A percentile compares a stretch with the other conserved stretches of the same genome.
Conservation (phyloP, 768 basidiomycete species). For the Phanerochaete sordida region DNA sequence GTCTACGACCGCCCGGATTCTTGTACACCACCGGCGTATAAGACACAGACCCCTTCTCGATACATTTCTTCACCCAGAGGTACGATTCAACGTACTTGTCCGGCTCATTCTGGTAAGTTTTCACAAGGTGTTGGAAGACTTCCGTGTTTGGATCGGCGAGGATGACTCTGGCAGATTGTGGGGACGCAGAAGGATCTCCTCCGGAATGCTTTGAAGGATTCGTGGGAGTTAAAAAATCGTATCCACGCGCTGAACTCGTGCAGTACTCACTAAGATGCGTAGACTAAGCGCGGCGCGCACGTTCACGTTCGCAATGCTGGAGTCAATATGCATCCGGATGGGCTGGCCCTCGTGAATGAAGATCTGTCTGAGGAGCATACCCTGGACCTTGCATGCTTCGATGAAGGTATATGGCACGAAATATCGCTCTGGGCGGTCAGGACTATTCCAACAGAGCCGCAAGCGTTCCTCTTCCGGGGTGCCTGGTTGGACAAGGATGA, state of each 20-base stretch:
- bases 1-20: slow-evolving; percentile 76
- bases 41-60: slow-evolving; percentile 59
- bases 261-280: slow-evolving; percentile 61
- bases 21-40: slow-evolving; percentile 81
- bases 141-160: slow-evolving; percentile 80
- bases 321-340: slow-evolving; percentile 76
- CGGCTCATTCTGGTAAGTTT: slow-evolving; percentile 62
- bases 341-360: slow-evolving; percentile 64
- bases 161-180: slow-evolving; percentile 71
- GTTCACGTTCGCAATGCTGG: slow-evolving; percentile 76
- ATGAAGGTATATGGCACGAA: slow-evolving; percentile 82
- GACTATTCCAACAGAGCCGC: slow-evolving; percentile 65
- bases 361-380: slow-evolving; percentile 71
- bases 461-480: slow-evolving; percentile 74
- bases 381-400: slow-evolving; percentile 80
- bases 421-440: slow-evolving; percentile 68
- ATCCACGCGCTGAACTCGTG: background rate
- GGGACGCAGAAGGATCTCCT: slow-evolving; percentile 68
- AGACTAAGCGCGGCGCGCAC: slow-evolving; percentile 62
- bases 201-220: slow-evolving; percentile 63
- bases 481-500: slow-evolving; percentile 64
- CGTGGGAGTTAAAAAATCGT: no score
- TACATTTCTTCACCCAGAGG: slow-evolving; percentile 81
- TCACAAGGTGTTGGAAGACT: slow-evolving; percentile 69
- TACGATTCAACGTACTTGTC: slow-evolving; percentile 79